These are phyloP conservation scores for Filosporella fistucella DNA, from an alignment of 495 filamentous ascomycete genomes.

Conservation along the genomic window DNA sequence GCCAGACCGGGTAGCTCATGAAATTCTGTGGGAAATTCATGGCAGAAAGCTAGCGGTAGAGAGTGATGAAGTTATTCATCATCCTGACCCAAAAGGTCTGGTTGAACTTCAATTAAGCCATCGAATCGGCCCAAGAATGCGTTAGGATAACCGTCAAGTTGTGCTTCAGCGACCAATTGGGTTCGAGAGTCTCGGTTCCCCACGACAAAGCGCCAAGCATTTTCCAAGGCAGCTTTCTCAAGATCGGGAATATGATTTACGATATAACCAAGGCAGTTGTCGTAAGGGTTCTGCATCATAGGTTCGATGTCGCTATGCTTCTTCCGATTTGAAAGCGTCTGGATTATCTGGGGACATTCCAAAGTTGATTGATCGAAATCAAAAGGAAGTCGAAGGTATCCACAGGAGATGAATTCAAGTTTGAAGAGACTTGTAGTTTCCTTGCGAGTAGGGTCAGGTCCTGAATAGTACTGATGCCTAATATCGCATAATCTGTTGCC, in stretches of 20 bases:
- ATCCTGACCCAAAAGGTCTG: too few species aligned
- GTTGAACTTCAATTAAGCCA: conserved; percentile 22
- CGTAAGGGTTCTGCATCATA: conserved; percentile 23
- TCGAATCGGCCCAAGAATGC: conserved; percentile 28
- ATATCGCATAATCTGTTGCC: conserved; percentile 24
- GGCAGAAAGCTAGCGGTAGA: too few species aligned
- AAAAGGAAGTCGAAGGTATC: conserved; percentile 32
- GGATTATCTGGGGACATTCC: background rate
- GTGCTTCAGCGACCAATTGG: conserved; percentile 9
- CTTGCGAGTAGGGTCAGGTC: conserved; percentile 2
- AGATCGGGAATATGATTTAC: conserved; percentile 11
- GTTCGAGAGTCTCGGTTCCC: conserved; percentile 8
- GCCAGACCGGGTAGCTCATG: too few species aligned
- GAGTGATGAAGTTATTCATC: too few species aligned
- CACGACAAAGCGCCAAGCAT: conserved; percentile 14
- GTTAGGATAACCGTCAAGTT: conserved; percentile 21
- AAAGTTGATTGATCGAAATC: conserved; percentile 20
- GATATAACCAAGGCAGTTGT: conserved; percentile 26
- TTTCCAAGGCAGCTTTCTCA: conserved; percentile 20
- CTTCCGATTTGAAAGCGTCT: background rate
- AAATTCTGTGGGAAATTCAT: too few species aligned
- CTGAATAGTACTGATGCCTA: conserved; percentile 19
- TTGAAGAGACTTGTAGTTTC: conserved; percentile 20
- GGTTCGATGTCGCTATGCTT: conserved; percentile 14
- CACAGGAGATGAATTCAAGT: conserved; percentile 39